Conservation (phyloP, 495 filamentous ascomycete species). For the Penicillium salamii region DNA sequence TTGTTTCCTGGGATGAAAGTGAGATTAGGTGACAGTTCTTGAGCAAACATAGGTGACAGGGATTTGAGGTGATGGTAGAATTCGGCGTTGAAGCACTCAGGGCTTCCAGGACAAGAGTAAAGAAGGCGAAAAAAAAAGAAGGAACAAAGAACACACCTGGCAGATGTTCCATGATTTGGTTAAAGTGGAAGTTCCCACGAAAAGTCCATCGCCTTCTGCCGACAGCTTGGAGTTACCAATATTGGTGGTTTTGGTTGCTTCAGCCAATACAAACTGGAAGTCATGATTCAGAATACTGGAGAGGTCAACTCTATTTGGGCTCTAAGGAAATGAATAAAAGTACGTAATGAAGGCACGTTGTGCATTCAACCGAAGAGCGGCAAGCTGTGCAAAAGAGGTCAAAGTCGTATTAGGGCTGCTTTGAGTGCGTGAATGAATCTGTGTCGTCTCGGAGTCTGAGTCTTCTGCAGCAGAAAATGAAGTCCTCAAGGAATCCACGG, state of each 20-base stretch:
- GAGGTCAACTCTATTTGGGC: neutral
- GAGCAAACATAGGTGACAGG: slow-evolving; percentile 26
- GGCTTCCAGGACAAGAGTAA: slow-evolving; percentile 26
- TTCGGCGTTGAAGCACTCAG: no score
- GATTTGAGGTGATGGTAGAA: slow-evolving; percentile 11
- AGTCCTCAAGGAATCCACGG: neutral
- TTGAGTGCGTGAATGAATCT: neutral
- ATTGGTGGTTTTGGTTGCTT: slow-evolving; percentile 47
- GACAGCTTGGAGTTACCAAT: slow-evolving; percentile 29
- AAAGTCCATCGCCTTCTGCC: slow-evolving; percentile 26
- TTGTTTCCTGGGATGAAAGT: slow-evolving; percentile 10
- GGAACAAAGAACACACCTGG: slow-evolving; percentile 35
- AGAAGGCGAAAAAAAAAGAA: slow-evolving; percentile 48
- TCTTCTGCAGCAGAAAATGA: neutral
- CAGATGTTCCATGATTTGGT: slow-evolving; percentile 47
- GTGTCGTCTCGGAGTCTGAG: neutral
- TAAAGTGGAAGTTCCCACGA: slow-evolving; percentile 27
- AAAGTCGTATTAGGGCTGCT: slow-evolving; percentile 51
- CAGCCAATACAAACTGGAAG: slow-evolving; percentile 50
- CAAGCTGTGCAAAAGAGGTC: slow-evolving; percentile 42
- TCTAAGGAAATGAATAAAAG: neutral
- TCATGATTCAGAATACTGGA: slow-evolving; percentile 50
- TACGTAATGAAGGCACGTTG: slow-evolving; percentile 37
- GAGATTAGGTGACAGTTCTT: slow-evolving; percentile 28
- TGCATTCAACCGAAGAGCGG: slow-evolving; percentile 42